Percentiles rank a stretch among this genome's conserved stretches.
Conservation (phyloP, 225 moss, liverwort and hornwort species). For the Climacium dendroides region DNA sequence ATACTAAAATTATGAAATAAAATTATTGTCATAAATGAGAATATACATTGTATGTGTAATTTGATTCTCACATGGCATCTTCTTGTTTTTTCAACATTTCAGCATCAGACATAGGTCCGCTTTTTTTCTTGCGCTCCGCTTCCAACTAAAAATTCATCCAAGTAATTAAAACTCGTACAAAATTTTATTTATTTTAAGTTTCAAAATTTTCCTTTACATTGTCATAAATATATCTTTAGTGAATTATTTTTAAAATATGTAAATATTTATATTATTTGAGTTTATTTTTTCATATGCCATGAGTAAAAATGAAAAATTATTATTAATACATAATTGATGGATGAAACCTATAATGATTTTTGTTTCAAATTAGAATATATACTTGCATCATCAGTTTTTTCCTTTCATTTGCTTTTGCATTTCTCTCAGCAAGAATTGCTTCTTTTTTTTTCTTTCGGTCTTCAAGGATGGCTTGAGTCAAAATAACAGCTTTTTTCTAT, state of each 20-base stretch:
- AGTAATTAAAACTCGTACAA: background rate
- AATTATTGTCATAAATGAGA: background rate
- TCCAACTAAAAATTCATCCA: conserved; percentile 41
- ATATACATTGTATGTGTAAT: background rate
- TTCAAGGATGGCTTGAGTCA: conserved; percentile 44
- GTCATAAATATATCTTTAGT: rapidly evolving
- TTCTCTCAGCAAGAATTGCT: conserved; percentile 31
- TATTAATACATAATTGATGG: background rate
- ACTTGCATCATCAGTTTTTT: conserved; percentile 83
- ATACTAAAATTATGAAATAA: background rate
- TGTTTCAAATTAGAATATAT: background rate
- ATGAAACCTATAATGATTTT: rapidly evolving
- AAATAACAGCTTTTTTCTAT: conserved; percentile 63
- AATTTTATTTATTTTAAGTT: too few relatives aligned
- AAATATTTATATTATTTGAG: background rate
- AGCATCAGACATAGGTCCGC: conserved; percentile 64
- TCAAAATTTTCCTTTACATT: rapidly evolving
- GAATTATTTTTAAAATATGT: background rate
- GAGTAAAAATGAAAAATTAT: background rate
- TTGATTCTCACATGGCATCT: conserved; percentile 36
- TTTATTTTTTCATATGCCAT: too few relatives aligned
- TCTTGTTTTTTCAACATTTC: conserved; percentile 78
- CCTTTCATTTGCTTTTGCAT: conserved; percentile 79
- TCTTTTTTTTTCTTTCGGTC: conserved; percentile 14
- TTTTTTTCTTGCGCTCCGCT: conserved; percentile 68